These are phyloP conservation scores for Scytalidium lignicola DNA, from an alignment of 2,329 filamentous ascomycete species.

Conservation along the genomic window DNA sequence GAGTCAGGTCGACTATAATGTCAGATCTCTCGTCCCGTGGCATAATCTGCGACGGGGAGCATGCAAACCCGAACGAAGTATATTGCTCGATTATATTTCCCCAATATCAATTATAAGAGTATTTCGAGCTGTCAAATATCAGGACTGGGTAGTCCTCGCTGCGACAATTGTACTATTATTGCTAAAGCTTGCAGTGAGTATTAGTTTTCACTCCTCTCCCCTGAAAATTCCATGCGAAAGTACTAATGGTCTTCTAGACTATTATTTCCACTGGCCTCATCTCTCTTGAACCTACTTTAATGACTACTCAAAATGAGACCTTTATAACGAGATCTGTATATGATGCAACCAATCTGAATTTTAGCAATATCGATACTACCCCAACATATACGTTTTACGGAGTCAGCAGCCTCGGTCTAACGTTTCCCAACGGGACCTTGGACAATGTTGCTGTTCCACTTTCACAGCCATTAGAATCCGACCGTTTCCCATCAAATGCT, in stretches of 20 bases:
- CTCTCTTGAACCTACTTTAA: conserved; percentile 21
- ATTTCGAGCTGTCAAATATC: conserved; percentile 19
- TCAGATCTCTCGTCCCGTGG: conserved; percentile 26
- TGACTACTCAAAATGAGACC: conserved; percentile 8
- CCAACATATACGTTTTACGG: neutral
- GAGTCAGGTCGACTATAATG: conserved; percentile 27
- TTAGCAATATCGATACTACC: neutral
- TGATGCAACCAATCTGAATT: neutral
- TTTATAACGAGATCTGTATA: conserved; percentile 5
- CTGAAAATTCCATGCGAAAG: too few species aligned
- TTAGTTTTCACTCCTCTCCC: too few species aligned
- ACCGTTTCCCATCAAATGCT: too few species aligned
- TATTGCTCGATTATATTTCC: conserved; percentile 28
- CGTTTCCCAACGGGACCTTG: too few species aligned
- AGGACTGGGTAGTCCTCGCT: conserved; percentile 19
- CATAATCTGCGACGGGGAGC: conserved; percentile 18
- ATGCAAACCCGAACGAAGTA: conserved; percentile 11
- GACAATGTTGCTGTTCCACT: too few species aligned
- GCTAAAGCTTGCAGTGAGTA: conserved; percentile 23
- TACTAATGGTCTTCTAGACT: conserved; percentile 10
- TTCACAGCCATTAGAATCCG: too few species aligned
- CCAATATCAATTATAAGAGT: conserved; percentile 21
- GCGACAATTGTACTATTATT: conserved; percentile 22
- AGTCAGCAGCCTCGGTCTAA: too few species aligned
- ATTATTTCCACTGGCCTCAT: conserved; percentile 28